Conservation (phyloP, 139 green algal species). For the Nannochloris sp. region DNA sequence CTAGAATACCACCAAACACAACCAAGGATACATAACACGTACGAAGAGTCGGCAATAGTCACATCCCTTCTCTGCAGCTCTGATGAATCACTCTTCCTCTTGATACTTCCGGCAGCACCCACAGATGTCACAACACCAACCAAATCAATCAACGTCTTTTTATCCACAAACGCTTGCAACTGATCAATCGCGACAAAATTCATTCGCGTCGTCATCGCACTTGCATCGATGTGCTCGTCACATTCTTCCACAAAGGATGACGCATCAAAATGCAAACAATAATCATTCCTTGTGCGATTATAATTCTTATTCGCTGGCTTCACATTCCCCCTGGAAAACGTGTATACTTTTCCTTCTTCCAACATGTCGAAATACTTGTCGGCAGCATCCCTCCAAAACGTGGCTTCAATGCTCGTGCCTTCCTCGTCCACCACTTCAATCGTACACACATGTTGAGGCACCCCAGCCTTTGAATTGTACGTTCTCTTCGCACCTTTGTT, state of each 20-base stretch:
- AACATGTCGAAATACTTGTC: slow-evolving; percentile 33
- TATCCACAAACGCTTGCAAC: slow-evolving; percentile 43
- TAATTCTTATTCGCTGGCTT: slow-evolving; percentile 72
- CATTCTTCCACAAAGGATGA: slow-evolving; percentile 20
- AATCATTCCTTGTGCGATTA: slow-evolving; percentile 57
- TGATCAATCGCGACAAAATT: slow-evolving; percentile 58
- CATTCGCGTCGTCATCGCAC: slow-evolving; percentile 38
- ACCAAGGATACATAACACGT: too few species aligned
- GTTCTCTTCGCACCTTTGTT: slow-evolving; percentile 26
- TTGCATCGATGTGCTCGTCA: slow-evolving; percentile 46
- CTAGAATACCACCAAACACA: too few species aligned
- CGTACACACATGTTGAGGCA: slow-evolving; percentile 28
- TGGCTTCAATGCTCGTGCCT: slow-evolving; percentile 61
- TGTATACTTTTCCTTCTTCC: slow-evolving; percentile 36
- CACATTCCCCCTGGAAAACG: slow-evolving; percentile 42
- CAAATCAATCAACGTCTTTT: slow-evolving; percentile 64
- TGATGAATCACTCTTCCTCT: slow-evolving; percentile 67
- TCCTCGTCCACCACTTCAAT: slow-evolving; percentile 66
- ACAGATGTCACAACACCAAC: slow-evolving; percentile 59
- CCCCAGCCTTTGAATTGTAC: slow-evolving; percentile 19
- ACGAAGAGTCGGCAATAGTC: slow-evolving; percentile 48
- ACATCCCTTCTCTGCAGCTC: slow-evolving; percentile 66
- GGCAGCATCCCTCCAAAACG: slow-evolving; percentile 64
- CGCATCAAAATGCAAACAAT: slow-evolving; percentile 60
- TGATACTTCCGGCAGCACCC: slow-evolving; percentile 50